Percentiles rank a stretch among this genome's conserved stretches.
Evolutionary conservation across 345 rosid species (phyloP).

Genomic region (Eucalyptus lansdowneana): DNA sequence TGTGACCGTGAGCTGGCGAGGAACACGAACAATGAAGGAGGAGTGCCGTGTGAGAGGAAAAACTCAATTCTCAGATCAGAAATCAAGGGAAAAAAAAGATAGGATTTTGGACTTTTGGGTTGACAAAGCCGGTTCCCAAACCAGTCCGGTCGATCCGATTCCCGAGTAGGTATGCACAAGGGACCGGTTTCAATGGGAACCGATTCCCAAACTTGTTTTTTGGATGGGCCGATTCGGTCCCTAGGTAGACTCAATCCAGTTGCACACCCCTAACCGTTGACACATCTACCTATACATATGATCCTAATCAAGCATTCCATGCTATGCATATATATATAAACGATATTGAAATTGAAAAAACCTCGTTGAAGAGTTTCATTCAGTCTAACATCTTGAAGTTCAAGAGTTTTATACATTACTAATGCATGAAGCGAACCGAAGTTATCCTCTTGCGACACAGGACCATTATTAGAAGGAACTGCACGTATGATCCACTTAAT

Average conservation of each 20-base stretch:
- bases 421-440: background rate
- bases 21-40: too few relatives aligned
- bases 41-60: too few relatives aligned
- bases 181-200: too few relatives aligned
- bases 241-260: too few relatives aligned
- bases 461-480: background rate
- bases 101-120: too few relatives aligned
- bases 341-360: background rate
- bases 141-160: fast-evolving
- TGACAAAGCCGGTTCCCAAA: too few relatives aligned
- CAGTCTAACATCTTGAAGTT: background rate
- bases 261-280: too few relatives aligned
- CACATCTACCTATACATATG: background rate
- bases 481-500: background rate
- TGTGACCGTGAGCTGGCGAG: too few relatives aligned
- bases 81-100: too few relatives aligned
- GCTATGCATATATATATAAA: background rate
- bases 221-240: too few relatives aligned
- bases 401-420: background rate
- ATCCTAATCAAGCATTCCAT: background rate
- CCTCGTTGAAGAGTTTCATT: background rate
- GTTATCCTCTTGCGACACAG: background rate
- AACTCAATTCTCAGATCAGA: fast-evolving
- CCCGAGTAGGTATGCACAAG: too few relatives aligned
- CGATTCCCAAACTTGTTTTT: too few relatives aligned